phyloP scores from a whole-genome alignment of 73 alveolate species.

The Uronychia binucleata region DNA sequence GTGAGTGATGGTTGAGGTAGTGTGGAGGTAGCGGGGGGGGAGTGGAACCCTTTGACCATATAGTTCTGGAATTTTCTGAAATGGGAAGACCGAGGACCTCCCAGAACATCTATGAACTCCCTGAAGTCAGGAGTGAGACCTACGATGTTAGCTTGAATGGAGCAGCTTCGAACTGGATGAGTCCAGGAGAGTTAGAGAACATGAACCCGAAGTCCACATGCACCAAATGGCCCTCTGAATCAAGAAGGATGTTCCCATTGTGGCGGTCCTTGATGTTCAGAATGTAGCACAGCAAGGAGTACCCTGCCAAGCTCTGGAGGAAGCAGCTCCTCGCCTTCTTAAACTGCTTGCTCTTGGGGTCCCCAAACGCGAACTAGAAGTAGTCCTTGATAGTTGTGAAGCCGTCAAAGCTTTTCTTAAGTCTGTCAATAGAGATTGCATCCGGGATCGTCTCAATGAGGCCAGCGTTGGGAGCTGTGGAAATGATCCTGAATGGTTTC shows the following conservation, averaged over 20 bases:
- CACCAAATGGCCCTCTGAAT: conserved; percentile 93
- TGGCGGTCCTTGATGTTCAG: conserved; percentile 97
- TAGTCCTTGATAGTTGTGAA: conserved; percentile 53
- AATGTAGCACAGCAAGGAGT: conserved; percentile 89
- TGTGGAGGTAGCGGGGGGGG: too few relatives aligned
- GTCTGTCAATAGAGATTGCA: conserved; percentile 55
- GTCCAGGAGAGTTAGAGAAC: conserved; percentile 96
- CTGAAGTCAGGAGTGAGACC: conserved; percentile 2
- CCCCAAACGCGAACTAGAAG: conserved; percentile 54
- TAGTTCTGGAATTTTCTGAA: conserved; percentile 42
- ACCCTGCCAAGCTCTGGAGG: conserved; percentile 87
- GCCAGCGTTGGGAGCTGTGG: conserved; percentile 59
- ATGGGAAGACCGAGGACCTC: conserved; percentile 70
- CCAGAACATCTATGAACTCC: conserved; percentile 93
- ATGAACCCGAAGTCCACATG: conserved; percentile 99
- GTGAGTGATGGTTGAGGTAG: too few relatives aligned
- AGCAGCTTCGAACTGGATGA: conserved; percentile 93
- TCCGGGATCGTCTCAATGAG: conserved; percentile 58
- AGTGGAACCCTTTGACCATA: conserved; percentile 66
- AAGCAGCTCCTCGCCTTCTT: conserved; percentile 61
- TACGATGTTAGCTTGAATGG: conserved; percentile 92
- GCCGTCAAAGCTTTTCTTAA: conserved; percentile 57
- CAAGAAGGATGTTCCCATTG: conserved; percentile 97
- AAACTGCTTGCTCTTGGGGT: conserved; percentile 12
- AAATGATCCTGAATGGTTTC: conserved; percentile 58